Evolutionary conservation across 176 grass and related monocot species (phyloP), one percentile per base, ranked within the genome.

Genomic region (Elaeis guineensis): DNA sequence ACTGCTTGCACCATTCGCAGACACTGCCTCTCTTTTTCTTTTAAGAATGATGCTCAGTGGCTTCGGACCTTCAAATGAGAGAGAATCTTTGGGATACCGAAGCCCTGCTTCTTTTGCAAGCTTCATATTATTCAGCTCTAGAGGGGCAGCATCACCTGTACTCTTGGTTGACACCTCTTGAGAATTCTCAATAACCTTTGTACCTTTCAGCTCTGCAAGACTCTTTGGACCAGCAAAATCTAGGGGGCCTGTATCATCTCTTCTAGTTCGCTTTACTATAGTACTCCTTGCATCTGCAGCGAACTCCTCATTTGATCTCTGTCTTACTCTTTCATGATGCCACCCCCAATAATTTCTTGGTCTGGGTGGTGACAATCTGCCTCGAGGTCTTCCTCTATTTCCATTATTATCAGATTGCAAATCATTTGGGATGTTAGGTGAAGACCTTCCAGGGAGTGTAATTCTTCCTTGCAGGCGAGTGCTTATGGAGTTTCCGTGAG

Each of bases 31-130:
- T 76, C 81, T 75, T 77, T 98, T 92, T 79, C 73, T 83, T 76
- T 86, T 81, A 50, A 98, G 73, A 65, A 98, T 98, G 32, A 83
- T 52, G 6, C 84, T 98, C 11, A 98, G 73, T 8, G 84, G 82
- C 63, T 77, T 89, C 16, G 89, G 78, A 54, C 25, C 64, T 25
- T 54, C 23, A 21, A 67, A 55, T 15, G n/a, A 55, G 15, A 55
- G 1, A 20, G 51, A 35, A 35, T 30, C 54, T 18, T 67, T 11
- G 12, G 24, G 16, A n/a, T 67, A 49, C 22, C 21, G 17, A 67
- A 30, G 54, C 60, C 21, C 63, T 12, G 72, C 77, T 11, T 17
- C 58, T 30, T 30, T 30, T 30, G 5, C 28, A 5, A 0, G 6
- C 56, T 81, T 84, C 20, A 16, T 28, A 69, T 50, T 21, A 65